phyloP scores from a whole-genome alignment of 2,329 filamentous ascomycete genomes.

The Alternaria gansuensis region DNA sequence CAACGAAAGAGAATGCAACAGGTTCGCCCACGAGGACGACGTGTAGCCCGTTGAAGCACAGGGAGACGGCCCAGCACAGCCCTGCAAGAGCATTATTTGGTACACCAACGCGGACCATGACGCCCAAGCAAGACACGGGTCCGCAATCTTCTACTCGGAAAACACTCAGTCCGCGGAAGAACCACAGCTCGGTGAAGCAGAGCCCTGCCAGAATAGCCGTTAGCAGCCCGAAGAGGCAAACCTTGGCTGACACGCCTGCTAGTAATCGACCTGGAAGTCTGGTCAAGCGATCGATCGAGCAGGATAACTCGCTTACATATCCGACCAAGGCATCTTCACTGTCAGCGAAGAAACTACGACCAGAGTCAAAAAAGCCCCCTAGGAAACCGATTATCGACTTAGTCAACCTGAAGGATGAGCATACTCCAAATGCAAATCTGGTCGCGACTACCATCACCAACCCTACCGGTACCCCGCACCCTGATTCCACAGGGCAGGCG shows the following conservation, averaged over 20 bases:
- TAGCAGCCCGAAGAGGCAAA: constrained; percentile 1
- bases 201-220: background rate
- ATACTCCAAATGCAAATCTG: background rate
- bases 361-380: background rate
- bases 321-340: background rate
- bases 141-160: background rate
- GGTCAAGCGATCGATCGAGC: constrained; percentile 10
- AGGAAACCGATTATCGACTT: background rate
- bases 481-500: constrained; percentile 1
- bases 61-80: background rate
- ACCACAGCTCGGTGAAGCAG: constrained; percentile 4
- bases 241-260: background rate
- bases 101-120: constrained; percentile 16
- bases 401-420: background rate
- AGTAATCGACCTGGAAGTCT: constrained; percentile 12
- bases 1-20: constrained; percentile 3
- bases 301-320: constrained; percentile 1
- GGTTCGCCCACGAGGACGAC: constrained; percentile 2
- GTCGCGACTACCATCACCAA: constrained; percentile 1
- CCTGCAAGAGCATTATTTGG: constrained; percentile 18
- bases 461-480: background rate
- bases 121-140: constrained; percentile 1
- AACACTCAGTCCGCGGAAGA: constrained; percentile 16
- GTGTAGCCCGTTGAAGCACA: background rate
- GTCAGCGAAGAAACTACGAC: background rate